phyloP scores from a whole-genome alignment of 2,329 filamentous ascomycete species.

The Neospermospora avenae region DNA sequence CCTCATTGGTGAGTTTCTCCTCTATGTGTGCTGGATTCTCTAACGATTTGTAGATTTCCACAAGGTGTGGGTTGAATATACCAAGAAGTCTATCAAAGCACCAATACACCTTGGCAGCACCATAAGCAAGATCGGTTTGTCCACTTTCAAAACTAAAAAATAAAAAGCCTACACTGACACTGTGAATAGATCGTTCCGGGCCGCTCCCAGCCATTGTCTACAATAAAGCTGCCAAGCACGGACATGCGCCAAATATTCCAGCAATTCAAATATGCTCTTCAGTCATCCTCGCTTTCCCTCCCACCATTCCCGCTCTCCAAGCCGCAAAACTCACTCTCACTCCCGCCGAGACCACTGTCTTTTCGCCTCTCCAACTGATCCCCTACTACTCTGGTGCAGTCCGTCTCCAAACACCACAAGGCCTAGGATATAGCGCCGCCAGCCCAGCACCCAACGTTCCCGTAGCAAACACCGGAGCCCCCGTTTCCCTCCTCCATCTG shows the following conservation, averaged over 20 bases:
- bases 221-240: not conserved
- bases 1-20: not conserved
- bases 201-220: not conserved
- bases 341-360: not conserved
- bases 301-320: slow-evolving; percentile 8
- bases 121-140: slow-evolving; percentile 6
- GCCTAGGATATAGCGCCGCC: slow-evolving; percentile 2
- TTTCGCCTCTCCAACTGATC: not conserved
- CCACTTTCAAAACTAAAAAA: not conserved
- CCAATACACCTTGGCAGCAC: not conserved
- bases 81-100: slow-evolving; percentile 2
- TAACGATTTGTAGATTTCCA: slow-evolving; percentile 5
- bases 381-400: slow-evolving; percentile 10
- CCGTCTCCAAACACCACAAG: slow-evolving; percentile 1
- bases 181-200: not conserved
- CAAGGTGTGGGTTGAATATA: slow-evolving; percentile 4
- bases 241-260: no score
- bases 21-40: no score
- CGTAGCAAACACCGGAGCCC: not conserved
- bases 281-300: slow-evolving; percentile 9
- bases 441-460: slow-evolving; percentile 4
- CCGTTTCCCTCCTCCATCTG: not conserved
- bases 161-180: not conserved
- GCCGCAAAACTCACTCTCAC: not conserved
- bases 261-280: slow-evolving; percentile 5